phyloP scores from a whole-genome alignment of 495 filamentous ascomycete genomes.

The Penicillium macrosclerotiorum region DNA sequence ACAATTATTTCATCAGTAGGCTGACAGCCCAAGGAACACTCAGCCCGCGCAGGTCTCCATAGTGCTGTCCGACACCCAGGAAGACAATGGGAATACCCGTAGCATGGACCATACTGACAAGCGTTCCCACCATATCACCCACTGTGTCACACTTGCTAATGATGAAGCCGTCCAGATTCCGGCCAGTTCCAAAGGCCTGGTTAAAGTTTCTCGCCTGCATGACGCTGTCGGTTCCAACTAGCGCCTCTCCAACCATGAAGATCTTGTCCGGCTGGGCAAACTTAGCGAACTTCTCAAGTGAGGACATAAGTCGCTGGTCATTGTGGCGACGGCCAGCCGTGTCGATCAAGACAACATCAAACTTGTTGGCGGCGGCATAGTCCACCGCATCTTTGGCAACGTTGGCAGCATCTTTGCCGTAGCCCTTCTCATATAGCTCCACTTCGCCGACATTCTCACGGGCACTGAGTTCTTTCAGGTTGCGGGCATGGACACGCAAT shows the following conservation, averaged over 20 bases:
- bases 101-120: conserved; percentile 97
- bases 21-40: conserved; percentile 90
- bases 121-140: conserved; percentile 94
- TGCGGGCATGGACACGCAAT: conserved; percentile 87
- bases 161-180: conserved; percentile 89
- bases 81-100: conserved; percentile 95
- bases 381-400: conserved; percentile 91
- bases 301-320: conserved; percentile 90
- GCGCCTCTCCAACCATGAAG: conserved; percentile 96
- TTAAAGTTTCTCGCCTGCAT: conserved; percentile 97
- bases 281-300: conserved; percentile 93
- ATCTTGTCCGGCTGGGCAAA: conserved; percentile 96
- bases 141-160: conserved; percentile 99
- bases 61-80: conserved; percentile 93
- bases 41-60: conserved; percentile 88
- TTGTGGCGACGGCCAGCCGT: conserved; percentile 95
- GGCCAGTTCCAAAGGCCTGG: conserved; percentile 76
- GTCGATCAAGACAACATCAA: conserved; percentile 94
- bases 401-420: conserved; percentile 94
- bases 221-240: conserved; percentile 92
- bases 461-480: conserved; percentile 78
- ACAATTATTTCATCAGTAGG: conserved; percentile 71
- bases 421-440: conserved; percentile 93
- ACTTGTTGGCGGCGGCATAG: conserved; percentile 70
- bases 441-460: conserved; percentile 77